These are phyloP conservation scores for Cystobasidiaceae sp. DNA, from an alignment of 1,284 basidiomycete genomes.

Conservation along the genomic window DNA sequence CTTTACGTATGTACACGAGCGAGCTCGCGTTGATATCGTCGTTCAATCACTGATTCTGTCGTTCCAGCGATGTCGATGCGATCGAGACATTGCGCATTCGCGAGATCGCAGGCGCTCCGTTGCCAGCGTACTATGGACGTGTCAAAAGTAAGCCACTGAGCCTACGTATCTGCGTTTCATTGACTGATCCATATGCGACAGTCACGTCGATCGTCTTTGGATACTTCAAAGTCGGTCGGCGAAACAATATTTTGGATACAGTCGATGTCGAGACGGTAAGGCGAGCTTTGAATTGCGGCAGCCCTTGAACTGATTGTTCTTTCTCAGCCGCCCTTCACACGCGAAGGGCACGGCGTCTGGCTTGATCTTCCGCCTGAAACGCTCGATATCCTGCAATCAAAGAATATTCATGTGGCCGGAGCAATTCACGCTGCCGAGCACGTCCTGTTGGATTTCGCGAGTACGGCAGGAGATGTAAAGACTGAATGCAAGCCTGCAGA, in stretches of 20 bases:
- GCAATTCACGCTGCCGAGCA: slow-evolving; percentile 82
- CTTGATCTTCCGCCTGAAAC: slow-evolving; percentile 66
- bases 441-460: slow-evolving; percentile 64
- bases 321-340: slow-evolving; percentile 62
- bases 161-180: neutral
- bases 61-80: slow-evolving; percentile 65
- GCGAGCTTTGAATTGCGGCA: neutral
- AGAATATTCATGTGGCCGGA: slow-evolving; percentile 62
- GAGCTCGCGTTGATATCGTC: neutral
- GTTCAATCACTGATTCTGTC: neutral
- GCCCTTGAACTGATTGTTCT: neutral
- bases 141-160: slow-evolving; percentile 50
- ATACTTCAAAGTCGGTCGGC: slow-evolving; percentile 44
- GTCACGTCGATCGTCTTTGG: slow-evolving; percentile 68
- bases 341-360: slow-evolving; percentile 75
- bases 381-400: slow-evolving; percentile 54
- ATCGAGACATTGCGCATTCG: slow-evolving; percentile 70
- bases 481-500: slow-evolving; percentile 76
- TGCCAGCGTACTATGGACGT: slow-evolving; percentile 68
- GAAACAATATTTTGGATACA: slow-evolving; percentile 62
- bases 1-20: slow-evolving; percentile 35
- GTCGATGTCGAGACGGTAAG: slow-evolving; percentile 65
- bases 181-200: neutral
- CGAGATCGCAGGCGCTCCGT: slow-evolving; percentile 58
- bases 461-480: slow-evolving; percentile 58